Evolutionary conservation across 2,329 filamentous ascomycete genomes (phyloP).

Genomic region (Fusarium sp.): DNA sequence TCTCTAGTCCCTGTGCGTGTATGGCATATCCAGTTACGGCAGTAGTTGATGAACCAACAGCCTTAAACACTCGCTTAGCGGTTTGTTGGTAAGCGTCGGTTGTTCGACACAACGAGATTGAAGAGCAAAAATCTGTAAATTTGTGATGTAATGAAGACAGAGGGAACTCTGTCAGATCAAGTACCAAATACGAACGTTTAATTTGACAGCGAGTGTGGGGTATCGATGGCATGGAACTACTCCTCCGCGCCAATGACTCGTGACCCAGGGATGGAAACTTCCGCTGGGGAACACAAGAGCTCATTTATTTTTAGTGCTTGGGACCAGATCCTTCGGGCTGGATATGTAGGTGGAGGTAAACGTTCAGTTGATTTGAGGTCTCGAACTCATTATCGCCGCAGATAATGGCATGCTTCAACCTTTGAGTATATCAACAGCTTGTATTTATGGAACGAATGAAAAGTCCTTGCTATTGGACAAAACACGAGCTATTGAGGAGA

Average conservation of each 20-base stretch:
- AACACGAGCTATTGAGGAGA: too few species aligned
- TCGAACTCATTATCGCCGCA: background rate
- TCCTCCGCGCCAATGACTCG: conserved; percentile 2
- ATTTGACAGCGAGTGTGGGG: conserved; percentile 7
- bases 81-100: background rate
- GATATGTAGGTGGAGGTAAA: background rate
- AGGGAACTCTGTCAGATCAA: background rate
- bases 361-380: background rate
- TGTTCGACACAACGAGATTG: background rate
- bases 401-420: background rate
- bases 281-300: background rate
- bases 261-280: background rate
- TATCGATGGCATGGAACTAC: background rate
- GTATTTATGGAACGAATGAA: background rate
- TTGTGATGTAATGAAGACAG: conserved; percentile 2
- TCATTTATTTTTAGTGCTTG: background rate
- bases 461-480: too few species aligned
- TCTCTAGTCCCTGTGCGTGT: background rate
- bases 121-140: background rate
- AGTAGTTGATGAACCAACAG: background rate
- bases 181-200: background rate
- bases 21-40: background rate
- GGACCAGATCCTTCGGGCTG: background rate
- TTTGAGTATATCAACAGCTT: background rate
- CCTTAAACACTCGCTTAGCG: background rate